A percentile compares a stretch with the other conserved stretches of the same genome.
These are phyloP conservation scores for Neofusicoccum kwambonambiense DNA, from an alignment of 2,329 filamentous ascomycete genomes.

Conservation along the genomic window DNA sequence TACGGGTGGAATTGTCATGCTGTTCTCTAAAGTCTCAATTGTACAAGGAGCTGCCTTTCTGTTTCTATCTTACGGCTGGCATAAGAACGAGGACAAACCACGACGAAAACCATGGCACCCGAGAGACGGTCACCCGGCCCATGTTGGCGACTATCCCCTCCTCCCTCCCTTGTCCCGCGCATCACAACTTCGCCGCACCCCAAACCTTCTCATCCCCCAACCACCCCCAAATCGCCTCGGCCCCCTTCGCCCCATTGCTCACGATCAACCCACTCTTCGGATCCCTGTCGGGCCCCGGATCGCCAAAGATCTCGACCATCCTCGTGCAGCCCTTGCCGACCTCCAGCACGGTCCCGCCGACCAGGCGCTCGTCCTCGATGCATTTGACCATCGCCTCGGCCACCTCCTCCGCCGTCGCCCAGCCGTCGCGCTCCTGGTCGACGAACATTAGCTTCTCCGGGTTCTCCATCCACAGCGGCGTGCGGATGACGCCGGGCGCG, in stretches of 20 bases:
- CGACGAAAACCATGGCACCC: no score
- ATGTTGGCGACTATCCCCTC: neutral
- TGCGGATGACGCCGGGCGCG: constrained; percentile 60
- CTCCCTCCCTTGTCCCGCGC: neutral
- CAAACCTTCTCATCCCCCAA: constrained; percentile 41
- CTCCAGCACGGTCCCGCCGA: constrained; percentile 55
- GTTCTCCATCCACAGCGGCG: constrained; percentile 61
- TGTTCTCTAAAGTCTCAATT: no score
- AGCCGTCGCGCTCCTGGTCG: constrained; percentile 49
- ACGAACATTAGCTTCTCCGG: constrained; percentile 59
- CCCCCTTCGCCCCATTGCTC: constrained; percentile 41
- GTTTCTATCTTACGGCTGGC: no score
- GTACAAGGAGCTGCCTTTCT: no score
- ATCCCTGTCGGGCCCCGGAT: constrained; percentile 50
- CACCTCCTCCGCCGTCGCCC: constrained; percentile 62
- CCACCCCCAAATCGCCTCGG: constrained; percentile 51
- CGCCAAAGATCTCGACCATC: constrained; percentile 51
- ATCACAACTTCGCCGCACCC: constrained; percentile 41
- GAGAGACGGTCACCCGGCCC: no score
- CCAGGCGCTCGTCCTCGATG: constrained; percentile 45
- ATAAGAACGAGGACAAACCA: no score
- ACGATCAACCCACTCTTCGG: constrained; percentile 44
- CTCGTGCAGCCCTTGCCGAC: constrained; percentile 54
- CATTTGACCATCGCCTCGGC: constrained; percentile 58
- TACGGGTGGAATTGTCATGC: no score